Percentiles rank a stretch among this genome's conserved stretches.
These are phyloP conservation scores for Septoria petroselini DNA, from an alignment of 2,329 filamentous ascomycete genomes.

Conservation along the genomic window DNA sequence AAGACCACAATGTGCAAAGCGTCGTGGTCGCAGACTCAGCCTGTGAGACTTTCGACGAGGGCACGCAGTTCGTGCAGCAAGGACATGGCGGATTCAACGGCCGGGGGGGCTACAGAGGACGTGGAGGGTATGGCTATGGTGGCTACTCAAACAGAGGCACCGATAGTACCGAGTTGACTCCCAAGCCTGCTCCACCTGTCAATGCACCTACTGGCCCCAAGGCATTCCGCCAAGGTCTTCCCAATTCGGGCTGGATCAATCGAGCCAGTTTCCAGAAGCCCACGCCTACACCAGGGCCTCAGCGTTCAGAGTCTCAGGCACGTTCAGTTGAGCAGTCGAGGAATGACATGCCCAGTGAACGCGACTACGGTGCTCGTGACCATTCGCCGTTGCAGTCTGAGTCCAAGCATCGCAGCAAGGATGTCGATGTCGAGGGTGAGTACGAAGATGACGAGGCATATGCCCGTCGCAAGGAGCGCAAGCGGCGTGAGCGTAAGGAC, in stretches of 20 bases:
- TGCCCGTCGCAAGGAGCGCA: slow-evolving; percentile 39
- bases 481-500: slow-evolving; percentile 32
- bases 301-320: slow-evolving; percentile 18
- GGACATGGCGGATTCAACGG: slow-evolving; percentile 40
- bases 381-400: slow-evolving; percentile 36
- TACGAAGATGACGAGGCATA: slow-evolving; percentile 45
- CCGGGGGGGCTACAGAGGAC: slow-evolving; percentile 47
- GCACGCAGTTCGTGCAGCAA: slow-evolving; percentile 22
- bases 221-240: slow-evolving; percentile 85
- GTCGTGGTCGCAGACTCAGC: slow-evolving; percentile 15
- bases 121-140: slow-evolving; percentile 39
- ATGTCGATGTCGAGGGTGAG: slow-evolving; percentile 39
- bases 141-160: slow-evolving; percentile 26
- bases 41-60: slow-evolving; percentile 33
- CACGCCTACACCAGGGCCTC: slow-evolving; percentile 24
- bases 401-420: slow-evolving; percentile 48
- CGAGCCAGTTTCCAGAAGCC: slow-evolving; percentile 48
- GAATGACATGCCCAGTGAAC: slow-evolving; percentile 21
- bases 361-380: slow-evolving; percentile 39
- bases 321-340: slow-evolving; percentile 13
- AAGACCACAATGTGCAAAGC: slow-evolving; percentile 10
- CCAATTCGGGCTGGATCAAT: slow-evolving; percentile 73
- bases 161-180: slow-evolving; percentile 31
- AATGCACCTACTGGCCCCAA: slow-evolving; percentile 85
- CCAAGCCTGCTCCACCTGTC: slow-evolving; percentile 35